phyloP scores from a whole-genome alignment of 768 basidiomycete genomes.

The Kwoniella dejecticola region DNA sequence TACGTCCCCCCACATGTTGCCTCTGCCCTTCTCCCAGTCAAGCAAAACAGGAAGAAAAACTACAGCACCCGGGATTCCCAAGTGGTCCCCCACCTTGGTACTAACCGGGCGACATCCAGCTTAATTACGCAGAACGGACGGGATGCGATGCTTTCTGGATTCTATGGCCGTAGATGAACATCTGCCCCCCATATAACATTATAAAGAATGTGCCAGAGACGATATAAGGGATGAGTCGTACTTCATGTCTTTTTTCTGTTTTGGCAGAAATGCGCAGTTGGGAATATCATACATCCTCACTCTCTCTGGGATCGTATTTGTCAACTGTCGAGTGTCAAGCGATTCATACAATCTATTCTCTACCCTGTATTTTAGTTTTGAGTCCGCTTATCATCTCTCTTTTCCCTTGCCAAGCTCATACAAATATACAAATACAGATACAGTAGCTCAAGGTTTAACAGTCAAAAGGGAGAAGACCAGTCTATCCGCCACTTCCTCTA shows the following conservation, averaged over 20 bases:
- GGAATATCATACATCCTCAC: too few species aligned
- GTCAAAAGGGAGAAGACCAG: slow-evolving; percentile 18
- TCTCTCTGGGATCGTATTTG: too few species aligned
- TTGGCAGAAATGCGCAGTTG: too few species aligned
- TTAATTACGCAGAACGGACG: not conserved
- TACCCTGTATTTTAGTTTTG: too few species aligned
- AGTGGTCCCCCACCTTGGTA: slow-evolving; percentile 10
- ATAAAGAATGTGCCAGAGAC: too few species aligned
- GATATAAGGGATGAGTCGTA: too few species aligned
- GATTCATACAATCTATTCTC: too few species aligned
- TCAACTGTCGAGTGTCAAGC: too few species aligned
- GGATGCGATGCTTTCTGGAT: slow-evolving; percentile 1
- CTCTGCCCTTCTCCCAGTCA: not conserved
- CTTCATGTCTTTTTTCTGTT: too few species aligned
- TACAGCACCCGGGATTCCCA: slow-evolving; percentile 10
- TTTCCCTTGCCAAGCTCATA: too few species aligned
- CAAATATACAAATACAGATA: not conserved
- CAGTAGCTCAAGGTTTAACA: slow-evolving; percentile 4
- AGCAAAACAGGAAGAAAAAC: not conserved
- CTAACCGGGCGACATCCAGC: slow-evolving; percentile 7
- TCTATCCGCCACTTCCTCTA: slow-evolving; percentile 23
- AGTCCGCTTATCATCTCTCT: too few species aligned
- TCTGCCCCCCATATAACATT: not conserved
- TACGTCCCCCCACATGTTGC: too few species aligned
- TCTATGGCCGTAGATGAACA: slow-evolving; percentile 5